Conservation (phyloP, 2,329 filamentous ascomycete genomes). For the Fusarium tupiense region DNA sequence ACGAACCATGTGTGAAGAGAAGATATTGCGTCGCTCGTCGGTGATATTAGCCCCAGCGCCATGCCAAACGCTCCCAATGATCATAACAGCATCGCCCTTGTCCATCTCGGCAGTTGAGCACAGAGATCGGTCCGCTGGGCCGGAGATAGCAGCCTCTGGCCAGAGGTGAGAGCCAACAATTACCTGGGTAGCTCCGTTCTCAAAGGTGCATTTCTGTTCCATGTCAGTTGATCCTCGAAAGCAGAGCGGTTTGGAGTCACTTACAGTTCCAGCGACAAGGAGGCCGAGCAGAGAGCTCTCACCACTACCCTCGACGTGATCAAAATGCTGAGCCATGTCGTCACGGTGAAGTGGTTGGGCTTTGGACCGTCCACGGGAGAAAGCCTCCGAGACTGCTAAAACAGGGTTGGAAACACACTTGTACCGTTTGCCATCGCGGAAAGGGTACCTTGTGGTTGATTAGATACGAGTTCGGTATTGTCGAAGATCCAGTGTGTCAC, state of each 20-base stretch:
- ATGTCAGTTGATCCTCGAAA: too few species aligned
- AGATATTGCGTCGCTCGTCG: neutral
- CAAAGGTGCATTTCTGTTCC: neutral
- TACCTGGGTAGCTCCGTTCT: neutral
- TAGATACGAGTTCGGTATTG: neutral
- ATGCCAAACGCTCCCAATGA: neutral
- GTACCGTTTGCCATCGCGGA: neutral
- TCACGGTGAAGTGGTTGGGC: neutral
- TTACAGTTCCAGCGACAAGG: neutral
- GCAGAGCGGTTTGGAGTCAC: fast-evolving
- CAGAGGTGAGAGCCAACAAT: neutral
- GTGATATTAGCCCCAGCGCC: neutral
- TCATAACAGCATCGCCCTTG: neutral
- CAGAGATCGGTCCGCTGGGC: neutral
- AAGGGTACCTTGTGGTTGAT: neutral
- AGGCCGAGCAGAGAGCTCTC: neutral
- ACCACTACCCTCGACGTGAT: neutral
- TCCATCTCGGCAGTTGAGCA: neutral
- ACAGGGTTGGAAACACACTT: neutral
- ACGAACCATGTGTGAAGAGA: neutral
- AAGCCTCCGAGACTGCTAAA: neutral
- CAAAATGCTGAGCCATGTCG: neutral
- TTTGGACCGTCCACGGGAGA: neutral
- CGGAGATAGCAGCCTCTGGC: neutral
- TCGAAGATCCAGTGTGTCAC: too few species aligned